These are phyloP conservation scores for Botrytis byssoidea DNA, from an alignment of 2,329 filamentous ascomycete genomes.

Conservation along the genomic window DNA sequence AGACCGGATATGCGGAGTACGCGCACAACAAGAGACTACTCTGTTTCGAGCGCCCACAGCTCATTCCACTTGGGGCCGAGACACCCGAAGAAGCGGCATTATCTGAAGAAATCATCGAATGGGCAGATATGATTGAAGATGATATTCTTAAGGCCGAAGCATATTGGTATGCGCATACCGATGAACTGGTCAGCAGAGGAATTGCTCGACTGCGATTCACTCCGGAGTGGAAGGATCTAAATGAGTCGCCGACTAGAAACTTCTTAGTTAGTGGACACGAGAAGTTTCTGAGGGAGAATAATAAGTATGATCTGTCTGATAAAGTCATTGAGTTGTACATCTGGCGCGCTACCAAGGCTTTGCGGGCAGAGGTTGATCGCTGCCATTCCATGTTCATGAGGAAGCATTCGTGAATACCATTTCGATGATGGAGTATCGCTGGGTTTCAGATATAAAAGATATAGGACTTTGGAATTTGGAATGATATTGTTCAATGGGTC, in stretches of 20 bases:
- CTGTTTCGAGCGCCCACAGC: not conserved
- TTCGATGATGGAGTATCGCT: not conserved
- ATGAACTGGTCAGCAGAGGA: not conserved
- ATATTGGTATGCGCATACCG: not conserved
- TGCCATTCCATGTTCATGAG: not conserved
- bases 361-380: not conserved
- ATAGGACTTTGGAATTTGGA: not conserved
- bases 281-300: rapidly evolving
- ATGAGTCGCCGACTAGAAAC: not conserved
- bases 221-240: not conserved
- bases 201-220: not conserved
- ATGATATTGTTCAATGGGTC: not conserved
- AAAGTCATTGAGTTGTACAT: not conserved
- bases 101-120: not conserved
- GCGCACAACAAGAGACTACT: not conserved
- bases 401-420: not conserved
- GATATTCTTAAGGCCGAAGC: not conserved
- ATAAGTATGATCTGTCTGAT: not conserved
- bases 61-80: not conserved
- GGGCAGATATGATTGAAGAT: not conserved
- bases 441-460: rapidly evolving
- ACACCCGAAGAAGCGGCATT: not conserved
- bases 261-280: not conserved
- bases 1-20: not conserved
- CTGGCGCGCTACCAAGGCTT: not conserved